Conservation (phyloP, 345 rosid species). For the Pseudoturritis turrita region DNA sequence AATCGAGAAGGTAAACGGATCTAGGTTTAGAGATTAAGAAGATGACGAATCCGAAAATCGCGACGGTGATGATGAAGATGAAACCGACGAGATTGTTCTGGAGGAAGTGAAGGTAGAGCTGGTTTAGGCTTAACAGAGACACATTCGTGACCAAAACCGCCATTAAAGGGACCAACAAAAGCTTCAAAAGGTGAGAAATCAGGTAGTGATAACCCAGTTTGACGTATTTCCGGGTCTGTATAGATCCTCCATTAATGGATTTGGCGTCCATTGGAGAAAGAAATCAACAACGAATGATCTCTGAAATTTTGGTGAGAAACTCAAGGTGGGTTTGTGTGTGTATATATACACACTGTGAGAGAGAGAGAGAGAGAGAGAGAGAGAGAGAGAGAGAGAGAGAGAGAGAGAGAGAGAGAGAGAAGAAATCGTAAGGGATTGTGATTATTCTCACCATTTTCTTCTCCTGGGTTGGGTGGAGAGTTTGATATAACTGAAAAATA, state of each 20-base stretch:
- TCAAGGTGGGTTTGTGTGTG: not conserved
- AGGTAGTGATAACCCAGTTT: constrained; percentile 73
- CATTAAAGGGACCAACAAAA: constrained; percentile 49
- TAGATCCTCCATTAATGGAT: constrained; percentile 28
- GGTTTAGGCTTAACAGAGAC: constrained; percentile 51
- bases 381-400: too few species aligned
- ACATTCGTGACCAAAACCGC: constrained; percentile 42
- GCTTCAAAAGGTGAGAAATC: constrained; percentile 47
- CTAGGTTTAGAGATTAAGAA: constrained; percentile 71
- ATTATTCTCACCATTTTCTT: not conserved
- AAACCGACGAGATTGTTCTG: constrained; percentile 52
- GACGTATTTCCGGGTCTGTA: constrained; percentile 58
- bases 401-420: not conserved
- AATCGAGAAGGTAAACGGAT: constrained; percentile 67
- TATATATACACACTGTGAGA: not conserved
- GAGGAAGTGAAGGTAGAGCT: constrained; percentile 44
- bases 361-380: too few species aligned
- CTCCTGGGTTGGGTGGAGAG: constrained; percentile 29
- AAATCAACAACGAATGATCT: not conserved
- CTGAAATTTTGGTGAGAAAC: not conserved
- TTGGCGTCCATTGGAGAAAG: constrained; percentile 31
- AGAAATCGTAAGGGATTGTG: constrained; percentile 8
- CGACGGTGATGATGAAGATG: constrained; percentile 42
- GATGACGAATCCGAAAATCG: constrained; percentile 49
- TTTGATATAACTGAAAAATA: constrained; percentile 27